A percentile compares a stretch with the other conserved stretches of the same genome.
Conservation (phyloP, 352 stramenopile genomes). For the Detonula confervacea region DNA sequence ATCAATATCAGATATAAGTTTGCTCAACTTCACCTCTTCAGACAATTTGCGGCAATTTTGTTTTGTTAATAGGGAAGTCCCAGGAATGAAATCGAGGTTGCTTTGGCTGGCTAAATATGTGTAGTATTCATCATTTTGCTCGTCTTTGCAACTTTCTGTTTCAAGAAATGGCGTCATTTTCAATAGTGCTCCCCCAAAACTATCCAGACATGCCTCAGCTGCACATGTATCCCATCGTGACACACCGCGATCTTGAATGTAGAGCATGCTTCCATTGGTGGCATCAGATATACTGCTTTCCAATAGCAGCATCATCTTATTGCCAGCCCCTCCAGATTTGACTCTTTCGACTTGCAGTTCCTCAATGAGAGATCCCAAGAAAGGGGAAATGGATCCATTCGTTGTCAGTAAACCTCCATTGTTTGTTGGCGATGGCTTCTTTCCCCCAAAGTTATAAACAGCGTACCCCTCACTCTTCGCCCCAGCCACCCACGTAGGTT, state of each 20-base stretch:
- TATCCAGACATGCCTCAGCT: constrained; percentile 70
- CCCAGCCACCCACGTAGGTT: constrained; percentile 67
- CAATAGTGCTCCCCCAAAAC: constrained; percentile 61
- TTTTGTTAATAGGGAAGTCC: constrained; percentile 42
- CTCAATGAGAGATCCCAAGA: constrained; percentile 64
- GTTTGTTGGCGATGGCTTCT: neutral
- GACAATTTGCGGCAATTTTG: constrained; percentile 37
- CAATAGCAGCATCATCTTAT: constrained; percentile 80
- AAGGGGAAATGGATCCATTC: constrained; percentile 78
- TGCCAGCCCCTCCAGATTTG: constrained; percentile 69
- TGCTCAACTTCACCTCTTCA: constrained; percentile 31
- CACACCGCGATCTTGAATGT: constrained; percentile 78
- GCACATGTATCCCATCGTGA: constrained; percentile 77
- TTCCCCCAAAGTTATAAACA: constrained; percentile 38
- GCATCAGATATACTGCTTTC: constrained; percentile 58
- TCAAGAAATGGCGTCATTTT: constrained; percentile 67
- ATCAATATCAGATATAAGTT: too few species aligned
- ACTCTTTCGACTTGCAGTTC: constrained; percentile 54
- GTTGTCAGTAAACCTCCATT: constrained; percentile 63
- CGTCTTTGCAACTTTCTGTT: neutral
- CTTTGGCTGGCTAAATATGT: constrained; percentile 39
- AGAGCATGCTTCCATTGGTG: constrained; percentile 30
- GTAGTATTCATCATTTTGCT: constrained; percentile 21
- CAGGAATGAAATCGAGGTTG: constrained; percentile 56
- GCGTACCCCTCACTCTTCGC: constrained; percentile 39